Evolutionary conservation across 768 basidiomycete genomes (phyloP).

Genomic region (Mycena venus): DNA sequence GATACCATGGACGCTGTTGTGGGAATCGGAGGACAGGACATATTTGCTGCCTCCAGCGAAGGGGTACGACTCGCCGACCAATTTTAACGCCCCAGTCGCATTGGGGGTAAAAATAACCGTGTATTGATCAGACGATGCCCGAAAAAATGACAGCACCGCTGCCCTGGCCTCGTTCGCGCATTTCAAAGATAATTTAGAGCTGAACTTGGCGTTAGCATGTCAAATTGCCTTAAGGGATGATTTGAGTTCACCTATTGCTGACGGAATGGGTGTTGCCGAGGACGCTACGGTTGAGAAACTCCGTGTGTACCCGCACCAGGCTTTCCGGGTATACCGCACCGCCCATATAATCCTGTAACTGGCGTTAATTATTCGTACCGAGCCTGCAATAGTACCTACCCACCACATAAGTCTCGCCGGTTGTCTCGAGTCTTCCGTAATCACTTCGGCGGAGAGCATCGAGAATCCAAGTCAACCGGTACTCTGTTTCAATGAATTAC

Average conservation of each 20-base stretch:
- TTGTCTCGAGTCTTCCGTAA: conserved; percentile 68
- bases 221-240: conserved; percentile 3
- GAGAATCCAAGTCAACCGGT: conserved; percentile 76
- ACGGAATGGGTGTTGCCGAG: conserved; percentile 90
- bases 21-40: conserved; percentile 82
- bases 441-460: conserved; percentile 77
- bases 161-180: conserved; percentile 78
- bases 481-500: conserved; percentile 55
- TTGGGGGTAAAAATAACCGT: conserved; percentile 88
- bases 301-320: conserved; percentile 77
- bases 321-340: conserved; percentile 85
- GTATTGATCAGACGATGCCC: conserved; percentile 76
- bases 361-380: too few relatives aligned
- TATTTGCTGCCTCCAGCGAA: conserved; percentile 71
- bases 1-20: conserved; percentile 89
- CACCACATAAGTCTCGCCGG: conserved; percentile 82
- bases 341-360: conserved; percentile 94
- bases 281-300: conserved; percentile 74
- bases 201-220: conserved; percentile 43
- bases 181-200: conserved; percentile 78
- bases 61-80: conserved; percentile 86
- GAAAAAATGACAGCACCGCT: conserved; percentile 83
- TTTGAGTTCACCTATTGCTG: conserved; percentile 72
- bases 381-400: too few relatives aligned
- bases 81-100: conserved; percentile 83